phyloP scores from a whole-genome alignment of 192 early-diverging fungal genomes.

The Funneliformis mosseae region DNA sequence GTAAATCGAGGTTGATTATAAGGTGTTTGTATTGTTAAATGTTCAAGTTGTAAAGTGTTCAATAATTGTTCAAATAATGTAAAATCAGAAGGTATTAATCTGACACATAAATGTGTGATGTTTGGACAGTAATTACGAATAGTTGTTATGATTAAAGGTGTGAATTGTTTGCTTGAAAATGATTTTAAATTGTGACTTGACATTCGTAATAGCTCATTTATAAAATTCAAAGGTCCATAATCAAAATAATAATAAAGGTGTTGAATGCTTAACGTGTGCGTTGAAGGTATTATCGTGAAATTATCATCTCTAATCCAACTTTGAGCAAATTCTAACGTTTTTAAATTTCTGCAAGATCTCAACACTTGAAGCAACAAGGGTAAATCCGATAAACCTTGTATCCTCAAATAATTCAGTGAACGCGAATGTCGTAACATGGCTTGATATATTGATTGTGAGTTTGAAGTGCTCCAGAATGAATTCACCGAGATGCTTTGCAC shows the following conservation, averaged over 20 bases:
- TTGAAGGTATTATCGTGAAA: neutral
- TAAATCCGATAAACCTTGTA: neutral
- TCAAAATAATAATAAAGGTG: neutral
- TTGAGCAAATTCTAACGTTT: neutral
- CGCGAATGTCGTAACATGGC: neutral
- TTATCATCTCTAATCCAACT: neutral
- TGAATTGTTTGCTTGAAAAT: neutral
- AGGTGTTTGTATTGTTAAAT: neutral
- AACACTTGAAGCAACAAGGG: neutral
- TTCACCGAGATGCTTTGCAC: neutral
- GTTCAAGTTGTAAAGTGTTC: neutral
- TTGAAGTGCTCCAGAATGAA: neutral
- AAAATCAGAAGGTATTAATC: neutral
- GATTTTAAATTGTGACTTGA: neutral
- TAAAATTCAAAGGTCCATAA: neutral
- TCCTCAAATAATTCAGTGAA: neutral
- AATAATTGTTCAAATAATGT: neutral
- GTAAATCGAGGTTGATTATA: neutral
- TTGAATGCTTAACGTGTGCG: neutral
- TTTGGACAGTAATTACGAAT: neutral
- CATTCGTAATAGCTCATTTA: neutral
- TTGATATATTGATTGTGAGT: neutral
- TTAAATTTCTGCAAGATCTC: neutral
- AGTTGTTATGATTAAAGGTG: neutral
- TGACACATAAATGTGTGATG: neutral